These are phyloP conservation scores for Cystobasidium pallidum DNA, from an alignment of 1,284 basidiomycete species.

Conservation along the genomic window DNA sequence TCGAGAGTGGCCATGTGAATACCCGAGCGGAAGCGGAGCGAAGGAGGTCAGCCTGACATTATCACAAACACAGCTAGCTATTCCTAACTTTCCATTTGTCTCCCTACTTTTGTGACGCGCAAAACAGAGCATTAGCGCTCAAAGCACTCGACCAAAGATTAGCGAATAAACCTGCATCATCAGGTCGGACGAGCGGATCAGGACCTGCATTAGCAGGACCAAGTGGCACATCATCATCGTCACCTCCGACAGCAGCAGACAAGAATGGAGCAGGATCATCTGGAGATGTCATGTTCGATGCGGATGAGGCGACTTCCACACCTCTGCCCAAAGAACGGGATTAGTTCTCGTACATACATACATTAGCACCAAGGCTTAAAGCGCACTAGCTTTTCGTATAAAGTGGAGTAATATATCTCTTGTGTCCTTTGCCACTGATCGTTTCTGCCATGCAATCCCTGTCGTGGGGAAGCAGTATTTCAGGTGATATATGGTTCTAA, in stretches of 20 bases:
- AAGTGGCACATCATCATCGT: conserved; percentile 10
- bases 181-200: conserved; percentile 9
- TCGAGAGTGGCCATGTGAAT: conserved; percentile 82
- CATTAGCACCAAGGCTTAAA: too few relatives aligned
- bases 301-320: conserved; percentile 19
- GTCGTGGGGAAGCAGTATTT: too few relatives aligned
- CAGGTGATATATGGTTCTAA: too few relatives aligned
- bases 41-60: conserved; percentile 67
- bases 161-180: conserved; percentile 59
- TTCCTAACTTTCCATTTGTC: too few relatives aligned
- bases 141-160: conserved; percentile 93
- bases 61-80: too few relatives aligned
- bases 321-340: conserved; percentile 22
- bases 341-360: conserved; percentile 6
- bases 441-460: too few relatives aligned
- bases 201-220: conserved; percentile 5
- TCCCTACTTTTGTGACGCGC: too few relatives aligned
- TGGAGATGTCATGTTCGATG: conserved; percentile 44
- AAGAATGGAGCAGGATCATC: neutral
- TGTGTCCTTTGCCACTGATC: too few relatives aligned
- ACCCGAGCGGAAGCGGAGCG: conserved; percentile 92
- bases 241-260: conserved; percentile 1
- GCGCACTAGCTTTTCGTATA: too few relatives aligned
- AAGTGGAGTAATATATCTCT: too few relatives aligned
- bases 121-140: conserved; percentile 77